Conservation (phyloP, 768 basidiomycete genomes). For the Mrakia frigida region DNA sequence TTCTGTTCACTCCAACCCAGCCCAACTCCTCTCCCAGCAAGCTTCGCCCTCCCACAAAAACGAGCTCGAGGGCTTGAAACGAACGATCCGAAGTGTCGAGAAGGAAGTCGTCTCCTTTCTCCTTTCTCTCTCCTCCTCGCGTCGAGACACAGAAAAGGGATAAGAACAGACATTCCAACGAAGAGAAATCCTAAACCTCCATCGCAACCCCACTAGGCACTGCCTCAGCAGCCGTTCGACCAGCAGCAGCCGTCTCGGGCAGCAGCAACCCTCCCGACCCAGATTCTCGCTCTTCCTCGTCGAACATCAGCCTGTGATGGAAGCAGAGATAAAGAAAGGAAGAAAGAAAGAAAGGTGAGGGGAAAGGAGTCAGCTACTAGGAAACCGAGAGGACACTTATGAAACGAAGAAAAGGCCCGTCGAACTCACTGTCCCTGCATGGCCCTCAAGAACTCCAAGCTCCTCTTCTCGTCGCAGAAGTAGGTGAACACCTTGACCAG, state of each 20-base stretch:
- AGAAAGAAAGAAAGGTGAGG: neutral
- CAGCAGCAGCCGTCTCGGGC: neutral
- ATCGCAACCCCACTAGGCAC: constrained; percentile 12
- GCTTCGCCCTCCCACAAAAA: too few relatives aligned
- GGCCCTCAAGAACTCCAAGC: constrained; percentile 85
- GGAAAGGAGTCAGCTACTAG: too few relatives aligned
- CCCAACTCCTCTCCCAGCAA: too few relatives aligned
- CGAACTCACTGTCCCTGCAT: constrained; percentile 37
- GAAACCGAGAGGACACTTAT: too few relatives aligned
- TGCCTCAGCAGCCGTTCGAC: neutral
- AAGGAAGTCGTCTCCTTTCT: too few relatives aligned
- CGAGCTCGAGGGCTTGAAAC: too few relatives aligned
- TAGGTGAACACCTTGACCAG: constrained; percentile 75
- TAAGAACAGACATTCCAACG: neutral
- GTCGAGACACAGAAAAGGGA: neutral
- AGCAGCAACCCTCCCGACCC: constrained; percentile 4
- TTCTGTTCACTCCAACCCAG: too few relatives aligned
- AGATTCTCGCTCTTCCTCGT: constrained; percentile 37
- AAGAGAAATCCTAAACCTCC: neutral
- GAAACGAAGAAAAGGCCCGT: too few relatives aligned
- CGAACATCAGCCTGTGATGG: constrained; percentile 42
- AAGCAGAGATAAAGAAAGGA: neutral
- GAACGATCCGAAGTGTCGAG: too few relatives aligned
- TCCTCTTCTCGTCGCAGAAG: constrained; percentile 89
- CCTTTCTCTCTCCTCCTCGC: too few relatives aligned